Evolutionary conservation across 257 asterid species (phyloP).

Genomic region (Solanum rostratum): DNA sequence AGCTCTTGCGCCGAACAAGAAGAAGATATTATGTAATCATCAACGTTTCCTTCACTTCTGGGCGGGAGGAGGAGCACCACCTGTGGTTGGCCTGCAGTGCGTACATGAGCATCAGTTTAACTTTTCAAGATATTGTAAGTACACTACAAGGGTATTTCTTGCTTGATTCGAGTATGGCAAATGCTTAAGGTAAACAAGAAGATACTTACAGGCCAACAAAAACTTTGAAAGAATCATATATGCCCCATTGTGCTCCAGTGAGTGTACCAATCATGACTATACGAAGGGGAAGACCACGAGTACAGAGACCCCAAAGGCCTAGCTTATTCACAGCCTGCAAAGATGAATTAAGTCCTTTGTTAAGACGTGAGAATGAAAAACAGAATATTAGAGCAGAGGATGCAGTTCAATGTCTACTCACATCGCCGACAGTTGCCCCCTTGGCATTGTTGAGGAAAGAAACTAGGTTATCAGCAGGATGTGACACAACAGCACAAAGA

Average conservation of each 20-base stretch:
- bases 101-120: background rate
- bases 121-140: background rate
- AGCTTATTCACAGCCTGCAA: slow-evolving; percentile 28
- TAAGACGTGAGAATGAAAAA: background rate
- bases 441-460: slow-evolving; percentile 16
- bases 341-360: background rate
- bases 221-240: slow-evolving; percentile 74
- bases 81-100: slow-evolving; percentile 72
- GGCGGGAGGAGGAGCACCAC: slow-evolving; percentile 46
- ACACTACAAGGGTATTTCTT: background rate
- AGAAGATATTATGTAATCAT: background rate
- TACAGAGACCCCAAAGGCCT: slow-evolving; percentile 19
- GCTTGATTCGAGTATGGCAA: background rate
- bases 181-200: background rate
- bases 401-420: slow-evolving; percentile 9
- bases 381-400: background rate
- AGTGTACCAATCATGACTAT: slow-evolving; percentile 44
- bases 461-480: slow-evolving; percentile 10
- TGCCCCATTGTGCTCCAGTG: slow-evolving; percentile 80
- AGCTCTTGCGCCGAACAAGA: background rate
- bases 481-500: slow-evolving; percentile 11
- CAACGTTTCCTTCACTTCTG: background rate
- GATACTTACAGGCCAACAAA: slow-evolving; percentile 58
- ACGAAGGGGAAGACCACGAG: slow-evolving; percentile 60
- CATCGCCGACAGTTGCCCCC: slow-evolving; percentile 27